Percentiles rank a stretch among this genome's conserved stretches.
These are phyloP conservation scores for Trichoderma asperellum DNA, from an alignment of 2,329 filamentous ascomycete species.

Conservation along the genomic window DNA sequence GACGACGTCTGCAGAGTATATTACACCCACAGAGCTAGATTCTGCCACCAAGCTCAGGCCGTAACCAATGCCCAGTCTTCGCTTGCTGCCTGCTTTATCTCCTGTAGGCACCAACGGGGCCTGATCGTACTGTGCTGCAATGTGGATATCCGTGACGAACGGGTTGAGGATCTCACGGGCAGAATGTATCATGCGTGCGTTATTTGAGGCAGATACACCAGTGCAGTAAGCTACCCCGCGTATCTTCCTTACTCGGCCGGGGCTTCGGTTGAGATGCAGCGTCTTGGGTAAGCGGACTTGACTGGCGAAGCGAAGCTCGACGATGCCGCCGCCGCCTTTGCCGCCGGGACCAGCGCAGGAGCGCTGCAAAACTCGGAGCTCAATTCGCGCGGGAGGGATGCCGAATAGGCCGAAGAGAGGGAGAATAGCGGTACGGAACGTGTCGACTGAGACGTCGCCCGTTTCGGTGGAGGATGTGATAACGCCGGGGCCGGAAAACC, in stretches of 20 bases:
- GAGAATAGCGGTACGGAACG: constrained; percentile 88
- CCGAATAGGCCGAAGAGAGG: constrained; percentile 90
- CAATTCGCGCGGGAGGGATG: constrained; percentile 77
- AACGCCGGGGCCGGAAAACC: constrained; percentile 87
- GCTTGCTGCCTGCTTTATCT: constrained; percentile 59
- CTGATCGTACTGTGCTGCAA: constrained; percentile 78
- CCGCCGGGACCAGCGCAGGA: constrained; percentile 78
- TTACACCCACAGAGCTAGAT: constrained; percentile 75
- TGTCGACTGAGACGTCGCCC: constrained; percentile 90
- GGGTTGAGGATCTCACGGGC: constrained; percentile 86
- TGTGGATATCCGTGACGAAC: constrained; percentile 85
- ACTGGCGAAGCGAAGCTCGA: constrained; percentile 92
- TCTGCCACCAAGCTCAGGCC: constrained; percentile 90
- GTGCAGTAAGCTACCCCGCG: constrained; percentile 92
- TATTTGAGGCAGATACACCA: constrained; percentile 90
- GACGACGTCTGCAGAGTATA: constrained; percentile 85
- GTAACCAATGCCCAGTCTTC: constrained; percentile 83
- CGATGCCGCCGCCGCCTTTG: constrained; percentile 81
- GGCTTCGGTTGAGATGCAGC: constrained; percentile 78
- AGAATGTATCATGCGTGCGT: constrained; percentile 91
- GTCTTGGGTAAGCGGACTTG: constrained; percentile 95
- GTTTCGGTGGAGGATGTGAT: constrained; percentile 84
- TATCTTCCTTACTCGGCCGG: constrained; percentile 84
- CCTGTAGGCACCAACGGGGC: constrained; percentile 60
- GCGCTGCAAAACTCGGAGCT: constrained; percentile 78